Conservation (phyloP, 2,329 filamentous ascomycete genomes). For the Chrysoporthe deuterocubensis region DNA sequence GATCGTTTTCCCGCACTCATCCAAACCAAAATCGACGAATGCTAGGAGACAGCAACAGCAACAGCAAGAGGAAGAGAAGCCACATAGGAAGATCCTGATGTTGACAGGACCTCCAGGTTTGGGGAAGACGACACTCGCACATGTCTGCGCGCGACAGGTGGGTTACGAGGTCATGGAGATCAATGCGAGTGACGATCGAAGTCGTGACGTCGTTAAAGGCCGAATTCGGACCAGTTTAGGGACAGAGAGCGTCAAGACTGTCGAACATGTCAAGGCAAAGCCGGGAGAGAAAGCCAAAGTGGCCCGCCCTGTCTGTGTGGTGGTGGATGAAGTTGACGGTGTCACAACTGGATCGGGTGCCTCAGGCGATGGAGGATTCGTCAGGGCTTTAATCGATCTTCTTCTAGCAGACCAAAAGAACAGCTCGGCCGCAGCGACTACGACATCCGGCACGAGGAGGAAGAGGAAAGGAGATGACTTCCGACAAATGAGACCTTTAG, state of each 20-base stretch:
- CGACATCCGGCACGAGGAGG: constrained; percentile 45
- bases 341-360: constrained; percentile 79
- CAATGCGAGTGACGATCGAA: constrained; percentile 96
- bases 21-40: constrained; percentile 58
- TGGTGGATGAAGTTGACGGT: constrained; percentile 96
- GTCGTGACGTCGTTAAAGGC: constrained; percentile 84
- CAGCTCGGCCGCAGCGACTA: constrained; percentile 36
- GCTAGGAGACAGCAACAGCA: constrained; percentile 49
- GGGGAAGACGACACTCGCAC: constrained; percentile 93
- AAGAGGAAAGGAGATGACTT: constrained; percentile 87
- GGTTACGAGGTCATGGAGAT: constrained; percentile 97
- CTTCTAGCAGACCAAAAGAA: constrained; percentile 88
- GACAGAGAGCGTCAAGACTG: constrained; percentile 88
- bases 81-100: constrained; percentile 85
- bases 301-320: constrained; percentile 86
- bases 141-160: constrained; percentile 93
- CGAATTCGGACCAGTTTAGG: constrained; percentile 89
- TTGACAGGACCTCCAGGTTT: constrained; percentile 90
- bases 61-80: constrained; percentile 68
- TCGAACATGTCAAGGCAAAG: constrained; percentile 59
- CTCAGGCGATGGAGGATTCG: constrained; percentile 88
- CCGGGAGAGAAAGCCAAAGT: constrained; percentile 59
- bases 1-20: constrained; percentile 82
- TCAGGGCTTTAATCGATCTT: constrained; percentile 92
- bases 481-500: constrained; percentile 81